phyloP scores from a whole-genome alignment of 345 rosid genomes.

The Pelargonium nanum region DNA sequence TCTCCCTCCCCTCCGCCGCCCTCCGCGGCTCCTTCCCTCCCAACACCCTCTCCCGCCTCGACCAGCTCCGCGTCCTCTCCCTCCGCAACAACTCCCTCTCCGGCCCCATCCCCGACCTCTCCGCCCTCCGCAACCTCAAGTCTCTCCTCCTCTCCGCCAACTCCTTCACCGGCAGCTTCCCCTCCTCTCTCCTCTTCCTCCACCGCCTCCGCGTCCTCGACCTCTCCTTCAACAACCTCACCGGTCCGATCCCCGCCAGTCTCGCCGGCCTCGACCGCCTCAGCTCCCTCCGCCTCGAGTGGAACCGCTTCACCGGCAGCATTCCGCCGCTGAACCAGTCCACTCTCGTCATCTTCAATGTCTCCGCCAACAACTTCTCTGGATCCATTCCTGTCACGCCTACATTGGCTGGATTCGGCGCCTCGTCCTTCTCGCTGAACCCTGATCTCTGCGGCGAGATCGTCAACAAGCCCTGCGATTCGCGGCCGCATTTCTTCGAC shows the following conservation, averaged over 20 bases:
- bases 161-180: conserved; percentile 62
- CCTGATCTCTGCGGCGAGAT: conserved; percentile 81
- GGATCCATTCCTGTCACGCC: conserved; percentile 60
- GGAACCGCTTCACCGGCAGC: conserved; percentile 53
- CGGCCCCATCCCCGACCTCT: conserved; percentile 78
- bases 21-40: conserved; percentile 67
- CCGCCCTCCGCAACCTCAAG: conserved; percentile 58
- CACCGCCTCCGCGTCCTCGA: conserved; percentile 53
- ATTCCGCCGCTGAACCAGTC: conserved; percentile 72
- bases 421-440: conserved; percentile 48
- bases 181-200: conserved; percentile 48
- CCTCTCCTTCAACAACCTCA: conserved; percentile 38
- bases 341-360: conserved; percentile 39
- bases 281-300: conserved; percentile 48
- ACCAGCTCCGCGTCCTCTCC: conserved; percentile 79
- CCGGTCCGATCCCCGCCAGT: conserved; percentile 51
- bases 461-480: conserved; percentile 43
- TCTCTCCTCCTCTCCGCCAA: conserved; percentile 54
- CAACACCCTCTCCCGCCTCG: conserved; percentile 58
- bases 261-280: conserved; percentile 44
- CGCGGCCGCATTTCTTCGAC: conserved; percentile 62
- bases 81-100: conserved; percentile 71
- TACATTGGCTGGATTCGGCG: conserved; percentile 47
- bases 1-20: conserved; percentile 35
- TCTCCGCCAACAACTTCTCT: conserved; percentile 67